Evolutionary conservation across 257 asterid species (phyloP).

Genomic region (Leonotis leonurus): DNA sequence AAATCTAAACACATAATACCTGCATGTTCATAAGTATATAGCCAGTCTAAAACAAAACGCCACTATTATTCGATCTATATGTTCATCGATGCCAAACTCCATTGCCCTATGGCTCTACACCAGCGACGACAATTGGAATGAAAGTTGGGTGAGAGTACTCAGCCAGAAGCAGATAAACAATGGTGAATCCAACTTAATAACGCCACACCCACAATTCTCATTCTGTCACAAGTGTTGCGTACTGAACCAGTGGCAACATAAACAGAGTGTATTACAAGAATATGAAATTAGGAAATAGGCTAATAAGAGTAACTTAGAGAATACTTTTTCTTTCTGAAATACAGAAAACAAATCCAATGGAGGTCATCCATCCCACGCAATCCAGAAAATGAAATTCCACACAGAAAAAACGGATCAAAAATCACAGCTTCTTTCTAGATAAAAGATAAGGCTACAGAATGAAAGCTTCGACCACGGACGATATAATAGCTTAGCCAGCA

Average conservation of each 20-base stretch:
- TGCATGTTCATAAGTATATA: no score
- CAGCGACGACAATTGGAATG: no score
- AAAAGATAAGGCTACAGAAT: slow-evolving; percentile 19
- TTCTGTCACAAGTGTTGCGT: not conserved
- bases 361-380: slow-evolving; percentile 12
- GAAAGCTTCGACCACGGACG: no score
- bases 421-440: slow-evolving; percentile 21
- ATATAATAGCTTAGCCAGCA: slow-evolving; percentile 27
- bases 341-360: slow-evolving; percentile 21
- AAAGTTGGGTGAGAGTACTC: no score
- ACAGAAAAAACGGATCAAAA: slow-evolving; percentile 14
- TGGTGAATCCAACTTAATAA: no score
- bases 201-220: not conserved
- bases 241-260: not conserved
- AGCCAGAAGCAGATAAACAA: not conserved
- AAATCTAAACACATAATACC: no score
- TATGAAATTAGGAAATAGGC: not conserved
- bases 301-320: no score
- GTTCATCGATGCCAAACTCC: no score
- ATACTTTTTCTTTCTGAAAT: not conserved
- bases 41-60: no score
- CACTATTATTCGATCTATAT: no score
- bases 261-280: not conserved
- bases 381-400: slow-evolving; percentile 16
- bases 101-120: no score